Evolutionary conservation across 257 asterid species (phyloP), one percentile per base, ranked within the genome.

Genomic region (Forsythia viridissima): DNA sequence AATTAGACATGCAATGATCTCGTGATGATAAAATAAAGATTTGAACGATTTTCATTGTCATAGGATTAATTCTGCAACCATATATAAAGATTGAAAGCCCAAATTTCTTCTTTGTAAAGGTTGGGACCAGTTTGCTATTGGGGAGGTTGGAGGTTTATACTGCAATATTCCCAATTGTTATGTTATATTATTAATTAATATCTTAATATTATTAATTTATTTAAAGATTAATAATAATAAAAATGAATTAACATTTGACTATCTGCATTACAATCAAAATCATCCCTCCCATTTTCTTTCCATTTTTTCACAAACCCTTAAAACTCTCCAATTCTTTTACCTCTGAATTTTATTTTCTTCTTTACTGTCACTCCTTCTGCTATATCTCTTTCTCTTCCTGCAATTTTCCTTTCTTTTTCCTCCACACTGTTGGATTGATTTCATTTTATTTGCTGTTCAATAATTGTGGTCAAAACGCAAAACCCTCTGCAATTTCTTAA

Each of bases 291-390:
- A 8, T 21, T 63, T 63, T 11, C 7, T 4, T 63, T 24, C n/a
- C 70, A 24, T 20, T 61, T 61, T 61, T 63, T 63, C 70, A 20
- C 70, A 24, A 63, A 4, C 40, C 70, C 70, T 30, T 24, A 8
- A 8, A 63, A 63, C 70, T 51, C 18, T 6, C 59, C 59, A 51
- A 51, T 51, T 51, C 18, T 10, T 51, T 51, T 46, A 46, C 55
- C 55, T 42, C 66, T 61, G 69, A 61, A 61, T 21, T 24, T 24
- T 7, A 30, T 0, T 30, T 8, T 30, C 39, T 21, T 63, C 70
- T 24, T 63, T 63, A 63, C 70, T 63, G 70, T 63, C 40, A 63
- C 70, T 63, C 9, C 39, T 63, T 30, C 70, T 21, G 70, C 70
- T 63, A 63, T 6, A 59, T 20, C 36, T 59, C 37, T 21, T 9